Conservation (phyloP, 2,329 filamentous ascomycete species). For the Byssothecium circinans region DNA sequence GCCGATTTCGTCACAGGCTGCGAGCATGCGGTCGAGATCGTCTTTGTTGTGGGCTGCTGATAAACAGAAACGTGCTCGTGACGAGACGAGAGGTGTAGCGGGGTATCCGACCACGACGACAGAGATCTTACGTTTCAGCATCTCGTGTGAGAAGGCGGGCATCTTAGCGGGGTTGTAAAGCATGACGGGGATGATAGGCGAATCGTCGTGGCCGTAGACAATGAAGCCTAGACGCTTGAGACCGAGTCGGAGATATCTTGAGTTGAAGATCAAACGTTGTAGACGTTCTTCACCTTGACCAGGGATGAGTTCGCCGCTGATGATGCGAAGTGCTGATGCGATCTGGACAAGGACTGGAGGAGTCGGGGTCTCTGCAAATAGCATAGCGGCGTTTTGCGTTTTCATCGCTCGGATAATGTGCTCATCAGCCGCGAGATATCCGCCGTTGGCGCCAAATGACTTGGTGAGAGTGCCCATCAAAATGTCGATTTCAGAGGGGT, state of each 20-base stretch:
- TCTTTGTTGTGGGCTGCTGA: conserved; percentile 98
- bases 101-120: conserved; percentile 97
- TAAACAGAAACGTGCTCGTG: conserved; percentile 92
- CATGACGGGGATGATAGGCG: conserved; percentile 90
- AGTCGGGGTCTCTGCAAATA: conserved; percentile 83
- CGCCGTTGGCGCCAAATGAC: conserved; percentile 96
- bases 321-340: conserved; percentile 80
- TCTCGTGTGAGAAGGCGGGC: conserved; percentile 96
- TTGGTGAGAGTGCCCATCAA: conserved; percentile 98
- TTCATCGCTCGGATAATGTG: conserved; percentile 89
- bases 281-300: conserved; percentile 95
- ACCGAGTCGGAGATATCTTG: conserved; percentile 93
- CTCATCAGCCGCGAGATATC: conserved; percentile 89
- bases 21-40: conserved; percentile 85
- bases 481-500: conserved; percentile 85
- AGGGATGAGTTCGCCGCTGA: conserved; percentile 81
- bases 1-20: conserved; percentile 89
- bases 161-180: conserved; percentile 99
- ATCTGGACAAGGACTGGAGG: conserved; percentile 93
- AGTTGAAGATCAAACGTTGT: conserved; percentile 97
- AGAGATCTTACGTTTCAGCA: conserved; percentile 96
- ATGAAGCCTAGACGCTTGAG: conserved; percentile 97
- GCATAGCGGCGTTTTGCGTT: conserved; percentile 79
- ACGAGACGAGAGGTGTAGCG: conserved; percentile 91
- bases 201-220: conserved; percentile 96